Evolutionary conservation across 352 stramenopile species (phyloP).

Genomic region (Phytophthora lateralis): DNA sequence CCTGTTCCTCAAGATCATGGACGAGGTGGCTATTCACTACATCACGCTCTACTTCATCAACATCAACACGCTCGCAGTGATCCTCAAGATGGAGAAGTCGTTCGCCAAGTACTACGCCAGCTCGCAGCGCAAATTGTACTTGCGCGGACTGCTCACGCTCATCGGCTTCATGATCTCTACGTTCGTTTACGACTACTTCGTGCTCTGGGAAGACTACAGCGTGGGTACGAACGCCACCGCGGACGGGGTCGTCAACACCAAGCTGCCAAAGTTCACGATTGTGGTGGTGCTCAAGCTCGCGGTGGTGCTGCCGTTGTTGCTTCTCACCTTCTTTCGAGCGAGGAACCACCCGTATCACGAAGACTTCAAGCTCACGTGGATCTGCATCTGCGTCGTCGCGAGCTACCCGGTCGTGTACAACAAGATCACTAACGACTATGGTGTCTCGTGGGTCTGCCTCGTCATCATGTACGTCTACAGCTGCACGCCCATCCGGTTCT

Average conservation of each 20-base stretch:
- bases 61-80: constrained; percentile 67
- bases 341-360: constrained; percentile 62
- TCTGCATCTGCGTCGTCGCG: constrained; percentile 62
- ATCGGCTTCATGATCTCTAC: constrained; percentile 76
- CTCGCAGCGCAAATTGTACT: constrained; percentile 64
- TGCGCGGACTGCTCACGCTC: constrained; percentile 59
- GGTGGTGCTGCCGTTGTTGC: constrained; percentile 63
- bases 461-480: constrained; percentile 89
- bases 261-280: constrained; percentile 69
- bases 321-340: constrained; percentile 71
- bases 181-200: constrained; percentile 78
- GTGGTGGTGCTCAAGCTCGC: constrained; percentile 69
- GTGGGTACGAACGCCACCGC: constrained; percentile 37
- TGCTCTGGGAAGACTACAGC: constrained; percentile 62
- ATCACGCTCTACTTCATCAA: constrained; percentile 86
- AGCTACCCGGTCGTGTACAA: constrained; percentile 82
- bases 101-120: constrained; percentile 84
- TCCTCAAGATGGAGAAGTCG: constrained; percentile 78
- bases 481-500: constrained; percentile 83
- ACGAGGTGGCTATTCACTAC: constrained; percentile 81
- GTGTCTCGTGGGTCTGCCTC: constrained; percentile 81
- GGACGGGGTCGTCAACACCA: constrained; percentile 24
- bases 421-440: constrained; percentile 83
- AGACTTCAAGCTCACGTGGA: constrained; percentile 75
- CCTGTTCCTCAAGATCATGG: constrained; percentile 82